Conservation (phyloP, 768 basidiomycete genomes). For the Kwoniella mangroviensis region DNA sequence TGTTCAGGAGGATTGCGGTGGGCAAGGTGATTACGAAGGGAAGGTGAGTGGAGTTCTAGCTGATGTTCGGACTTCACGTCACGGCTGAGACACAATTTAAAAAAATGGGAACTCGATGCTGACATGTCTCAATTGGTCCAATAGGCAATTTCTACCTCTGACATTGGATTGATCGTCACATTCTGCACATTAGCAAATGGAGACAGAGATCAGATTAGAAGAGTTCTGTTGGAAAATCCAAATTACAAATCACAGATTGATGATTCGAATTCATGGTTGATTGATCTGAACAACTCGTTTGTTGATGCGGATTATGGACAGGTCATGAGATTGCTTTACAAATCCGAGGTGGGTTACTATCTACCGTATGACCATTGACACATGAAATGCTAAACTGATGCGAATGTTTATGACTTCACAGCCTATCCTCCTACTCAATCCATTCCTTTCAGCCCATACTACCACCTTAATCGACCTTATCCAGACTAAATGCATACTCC, state of each 20-base stretch:
- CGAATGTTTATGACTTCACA: constrained; percentile 46
- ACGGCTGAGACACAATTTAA: too few species aligned
- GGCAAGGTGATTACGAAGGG: constrained; percentile 78
- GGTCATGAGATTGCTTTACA: constrained; percentile 73
- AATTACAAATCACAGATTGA: constrained; percentile 70
- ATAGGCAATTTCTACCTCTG: constrained; percentile 76
- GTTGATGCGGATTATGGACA: constrained; percentile 84
- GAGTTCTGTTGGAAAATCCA: constrained; percentile 67
- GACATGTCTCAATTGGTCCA: neutral
- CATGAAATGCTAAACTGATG: too few species aligned
- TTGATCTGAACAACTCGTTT: constrained; percentile 84
- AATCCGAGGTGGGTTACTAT: constrained; percentile 66
- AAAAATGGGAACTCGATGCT: too few species aligned
- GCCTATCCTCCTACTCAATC: constrained; percentile 77
- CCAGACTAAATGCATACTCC: constrained; percentile 74
- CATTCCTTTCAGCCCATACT: constrained; percentile 75
- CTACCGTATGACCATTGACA: too few species aligned
- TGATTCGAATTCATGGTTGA: constrained; percentile 82
- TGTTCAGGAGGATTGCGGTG: constrained; percentile 60
- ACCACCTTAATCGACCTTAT: constrained; percentile 70
- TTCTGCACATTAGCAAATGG: constrained; percentile 82
- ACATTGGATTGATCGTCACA: constrained; percentile 84
- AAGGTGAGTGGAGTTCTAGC: constrained; percentile 61
- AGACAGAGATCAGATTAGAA: constrained; percentile 71
- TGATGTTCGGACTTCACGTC: neutral